Evolutionary conservation across 345 rosid genomes (phyloP).

Genomic region (Salix suchowensis): DNA sequence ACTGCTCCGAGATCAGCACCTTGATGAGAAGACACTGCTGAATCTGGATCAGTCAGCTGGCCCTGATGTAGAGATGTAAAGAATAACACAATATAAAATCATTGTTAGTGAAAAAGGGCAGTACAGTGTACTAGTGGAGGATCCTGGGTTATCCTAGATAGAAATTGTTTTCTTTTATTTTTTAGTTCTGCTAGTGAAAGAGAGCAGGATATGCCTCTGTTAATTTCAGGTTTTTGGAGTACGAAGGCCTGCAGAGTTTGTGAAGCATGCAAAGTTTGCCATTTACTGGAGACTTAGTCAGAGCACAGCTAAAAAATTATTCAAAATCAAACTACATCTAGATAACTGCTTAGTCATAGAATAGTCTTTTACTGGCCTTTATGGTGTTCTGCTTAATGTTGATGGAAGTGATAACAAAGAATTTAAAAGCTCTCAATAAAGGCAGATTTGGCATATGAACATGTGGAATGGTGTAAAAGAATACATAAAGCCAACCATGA

Average conservation of each 20-base stretch:
- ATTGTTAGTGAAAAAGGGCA: not conserved
- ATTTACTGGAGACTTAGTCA: not conserved
- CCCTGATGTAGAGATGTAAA: constrained; percentile 44
- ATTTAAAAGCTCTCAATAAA: not conserved
- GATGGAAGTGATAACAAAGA: not conserved
- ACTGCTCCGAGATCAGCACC: constrained; percentile 80
- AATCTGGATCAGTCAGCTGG: constrained; percentile 76
- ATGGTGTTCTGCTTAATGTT: not conserved
- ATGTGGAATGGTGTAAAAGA: too few relatives aligned
- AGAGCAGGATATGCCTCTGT: not conserved
- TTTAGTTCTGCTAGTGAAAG: too few relatives aligned
- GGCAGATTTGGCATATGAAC: not conserved
- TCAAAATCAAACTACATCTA: not conserved
- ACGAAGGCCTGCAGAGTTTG: not conserved
- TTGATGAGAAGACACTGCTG: constrained; percentile 80
- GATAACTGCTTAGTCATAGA: not conserved
- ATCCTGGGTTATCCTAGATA: not conserved
- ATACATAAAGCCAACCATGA: too few relatives aligned
- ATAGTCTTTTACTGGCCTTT: not conserved
- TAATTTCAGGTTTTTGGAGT: not conserved
- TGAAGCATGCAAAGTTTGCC: not conserved
- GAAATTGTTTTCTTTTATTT: too few relatives aligned
- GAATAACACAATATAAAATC: not conserved
- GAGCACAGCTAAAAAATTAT: not conserved
- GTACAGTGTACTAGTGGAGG: not conserved